Evolutionary conservation across 1,284 basidiomycete genomes (phyloP), one percentile per base, ranked within the genome.

Genomic region (Gomphus bonarii): DNA sequence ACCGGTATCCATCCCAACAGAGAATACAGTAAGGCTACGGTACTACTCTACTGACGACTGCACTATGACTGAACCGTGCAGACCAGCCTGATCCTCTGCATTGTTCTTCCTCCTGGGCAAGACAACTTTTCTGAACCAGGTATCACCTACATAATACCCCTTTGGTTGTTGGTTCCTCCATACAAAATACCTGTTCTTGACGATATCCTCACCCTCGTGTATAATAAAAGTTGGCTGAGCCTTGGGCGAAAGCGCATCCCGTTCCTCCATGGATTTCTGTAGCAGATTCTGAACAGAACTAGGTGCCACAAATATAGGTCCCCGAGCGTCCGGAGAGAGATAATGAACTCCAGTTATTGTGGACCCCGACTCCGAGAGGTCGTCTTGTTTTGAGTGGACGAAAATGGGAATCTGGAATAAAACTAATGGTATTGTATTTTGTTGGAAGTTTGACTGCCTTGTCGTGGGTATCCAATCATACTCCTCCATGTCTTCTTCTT

Each of bases 381-480:
- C 33, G 5, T 40, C 33, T 18, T 35, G 31, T 38, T 38, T 51
- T 3, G 25, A 22, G 25, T 47, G 18, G n/a, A 46, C 12, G 42
- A 35, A 14, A 9, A 46, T 14, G 4, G 53, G 53, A 28, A 54
- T 35, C 33, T 14, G 16, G 11, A 20, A 14, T 14, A 18, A 35
- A 42, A 47, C 18, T 8, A 8, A 1, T 40, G 16, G 14, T 16
- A 8, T 6, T 40, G 16, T 1, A 30, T 20, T 10, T 20, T 36
- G 42, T 7, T 1, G 3, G 12, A 2, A 10, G 16, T 20, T 20
- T 10, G 3, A 1, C 5, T n/a, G 1, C 44, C 11, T 12, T 16
- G n/a, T n/a, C 16, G 16, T 54, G 20, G 53, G 42, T 33, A 20
- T 54, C 53, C 53, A 54, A 33, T 31, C 22, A 30, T 47, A 54